These are phyloP conservation scores for Globisporangium yorkense DNA, from an alignment of 352 stramenopile species.

Conservation along the genomic window DNA sequence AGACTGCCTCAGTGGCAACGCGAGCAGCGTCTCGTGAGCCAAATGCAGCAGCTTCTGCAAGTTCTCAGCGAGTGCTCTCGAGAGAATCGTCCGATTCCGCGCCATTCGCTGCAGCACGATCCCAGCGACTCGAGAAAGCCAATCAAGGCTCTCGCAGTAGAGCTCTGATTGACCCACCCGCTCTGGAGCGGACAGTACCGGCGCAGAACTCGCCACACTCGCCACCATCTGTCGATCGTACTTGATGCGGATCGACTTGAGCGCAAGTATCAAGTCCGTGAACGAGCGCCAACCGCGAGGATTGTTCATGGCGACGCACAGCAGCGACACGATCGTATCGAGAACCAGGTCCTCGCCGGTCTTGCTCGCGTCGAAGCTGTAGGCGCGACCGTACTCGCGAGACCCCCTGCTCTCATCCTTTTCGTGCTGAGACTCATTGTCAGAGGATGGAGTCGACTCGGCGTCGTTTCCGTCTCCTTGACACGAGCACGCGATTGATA, in stretches of 20 bases:
- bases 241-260: slow-evolving; percentile 62
- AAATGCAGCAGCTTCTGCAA: slow-evolving; percentile 68
- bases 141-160: slow-evolving; percentile 48
- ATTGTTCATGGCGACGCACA: slow-evolving; percentile 69
- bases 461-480: slow-evolving; percentile 8
- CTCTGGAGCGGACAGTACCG: slow-evolving; percentile 9
- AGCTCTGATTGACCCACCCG: slow-evolving; percentile 27
- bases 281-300: slow-evolving; percentile 57
- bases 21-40: slow-evolving; percentile 58
- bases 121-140: slow-evolving; percentile 49
- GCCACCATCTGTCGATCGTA: slow-evolving; percentile 23
- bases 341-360: slow-evolving; percentile 79
- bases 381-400: slow-evolving; percentile 27
- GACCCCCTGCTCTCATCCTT: background rate
- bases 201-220: background rate
- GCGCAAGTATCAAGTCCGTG: slow-evolving; percentile 50
- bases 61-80: slow-evolving; percentile 66
- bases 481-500: slow-evolving; percentile 59
- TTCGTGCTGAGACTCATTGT: background rate
- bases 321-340: slow-evolving; percentile 76
- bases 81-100: slow-evolving; percentile 68
- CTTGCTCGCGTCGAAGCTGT: slow-evolving; percentile 60
- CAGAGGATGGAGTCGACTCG: background rate
- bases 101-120: slow-evolving; percentile 80
- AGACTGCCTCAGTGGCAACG: slow-evolving; percentile 18